These are phyloP conservation scores for Eleusine coracana DNA, from an alignment of 176 grass and related monocot genomes.

Conservation along the genomic window DNA sequence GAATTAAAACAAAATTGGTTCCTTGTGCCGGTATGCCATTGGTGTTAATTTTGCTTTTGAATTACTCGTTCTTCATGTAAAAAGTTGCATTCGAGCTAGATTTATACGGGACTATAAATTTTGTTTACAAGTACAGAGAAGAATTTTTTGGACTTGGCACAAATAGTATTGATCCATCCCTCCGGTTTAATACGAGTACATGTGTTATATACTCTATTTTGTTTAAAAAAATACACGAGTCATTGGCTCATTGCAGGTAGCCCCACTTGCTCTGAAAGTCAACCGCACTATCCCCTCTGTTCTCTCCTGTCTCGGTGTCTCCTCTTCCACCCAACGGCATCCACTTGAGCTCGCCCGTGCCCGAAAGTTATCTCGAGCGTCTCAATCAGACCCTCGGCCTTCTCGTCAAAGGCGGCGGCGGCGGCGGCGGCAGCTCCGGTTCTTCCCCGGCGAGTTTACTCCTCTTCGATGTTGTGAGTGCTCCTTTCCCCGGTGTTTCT, in stretches of 20 bases:
- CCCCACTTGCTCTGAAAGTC: background rate
- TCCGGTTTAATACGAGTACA: too few species aligned
- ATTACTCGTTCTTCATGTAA: too few species aligned
- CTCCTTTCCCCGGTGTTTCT: background rate
- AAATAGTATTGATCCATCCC: too few species aligned
- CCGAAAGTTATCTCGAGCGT: background rate
- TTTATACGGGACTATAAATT: too few species aligned
- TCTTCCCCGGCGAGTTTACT: background rate
- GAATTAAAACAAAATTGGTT: background rate
- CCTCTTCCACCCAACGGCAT: background rate
- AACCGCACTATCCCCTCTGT: background rate
- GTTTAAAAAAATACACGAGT: background rate
- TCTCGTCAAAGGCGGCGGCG: slow-evolving; percentile 21
- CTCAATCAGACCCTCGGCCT: background rate
- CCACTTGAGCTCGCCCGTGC: background rate
- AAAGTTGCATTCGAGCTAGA: too few species aligned
- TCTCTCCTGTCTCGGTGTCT: too few species aligned
- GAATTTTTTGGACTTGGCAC: too few species aligned
- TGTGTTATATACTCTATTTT: too few species aligned
- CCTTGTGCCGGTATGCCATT: too few species aligned
- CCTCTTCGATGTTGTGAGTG: background rate
- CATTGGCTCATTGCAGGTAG: background rate
- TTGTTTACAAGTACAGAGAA: too few species aligned
- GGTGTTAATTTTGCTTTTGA: too few species aligned
- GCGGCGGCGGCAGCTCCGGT: background rate